Evolutionary conservation across 768 basidiomycete genomes (phyloP), one percentile per base, ranked within the genome.

Genomic region (Termitomyces heimii): DNA sequence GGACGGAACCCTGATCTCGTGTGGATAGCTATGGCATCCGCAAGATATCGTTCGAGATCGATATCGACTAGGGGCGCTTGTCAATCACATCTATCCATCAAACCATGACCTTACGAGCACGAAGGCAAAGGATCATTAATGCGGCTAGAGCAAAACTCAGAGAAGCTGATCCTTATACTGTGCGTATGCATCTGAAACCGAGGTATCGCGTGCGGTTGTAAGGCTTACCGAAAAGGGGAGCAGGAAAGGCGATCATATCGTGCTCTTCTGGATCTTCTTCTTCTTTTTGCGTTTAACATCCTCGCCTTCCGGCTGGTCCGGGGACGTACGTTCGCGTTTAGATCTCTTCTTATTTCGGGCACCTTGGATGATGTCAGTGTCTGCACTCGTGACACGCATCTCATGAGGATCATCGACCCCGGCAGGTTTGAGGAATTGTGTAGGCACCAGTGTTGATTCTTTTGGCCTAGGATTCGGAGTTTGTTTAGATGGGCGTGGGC

Each of bases 361-460:
- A 46, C 69, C 66, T n/a, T 64, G 62, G 48, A 68, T 64, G 56
- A 67, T 54, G 32, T 62, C 61, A 46, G 57, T 44, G 14, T 37
- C 53, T 3, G 43, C 47, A 28, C 29, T 47, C 46, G 56, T 32
- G 49, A 49, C 57, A 42, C 39, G 39, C 31, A 60, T 47, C 18
- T 62, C 60, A 53, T 72, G 68, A 34, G 77, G 80, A 43, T 74
- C 81, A 57, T 85, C 83, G 18, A 86, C 76, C 31, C 82, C 83
- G 45, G 75, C 71, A 34, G 84, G 84, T 62, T 82, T 84, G 58
- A 83, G 60, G 67, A 85, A 85, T 9, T 39, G n/a, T 14, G 37
- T 1, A 5, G 51, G 12, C 4, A 28, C 24, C 4, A 13, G 12
- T 32, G 22, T n/a, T 14, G 8, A 34, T 2, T 42, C 31, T 24